Evolutionary conservation across 1,139 yeast genomes (phyloP).

Genomic region (Hansenula lynferdii): DNA sequence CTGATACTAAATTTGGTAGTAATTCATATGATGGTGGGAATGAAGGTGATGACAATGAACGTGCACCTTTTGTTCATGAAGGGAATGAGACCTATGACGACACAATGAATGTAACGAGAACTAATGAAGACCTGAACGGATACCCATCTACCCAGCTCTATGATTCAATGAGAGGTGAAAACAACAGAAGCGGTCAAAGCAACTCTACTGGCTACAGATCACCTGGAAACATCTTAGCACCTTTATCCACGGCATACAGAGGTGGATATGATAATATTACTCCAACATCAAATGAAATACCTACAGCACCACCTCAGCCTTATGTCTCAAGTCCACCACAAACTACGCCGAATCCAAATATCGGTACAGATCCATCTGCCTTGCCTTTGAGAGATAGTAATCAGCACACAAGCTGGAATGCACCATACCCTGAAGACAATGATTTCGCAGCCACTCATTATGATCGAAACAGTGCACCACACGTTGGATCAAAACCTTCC

Average conservation of each 20-base stretch:
- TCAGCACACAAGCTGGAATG: slow-evolving; percentile 3
- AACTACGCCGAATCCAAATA: slow-evolving; percentile 6
- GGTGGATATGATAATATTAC: slow-evolving; percentile 11
- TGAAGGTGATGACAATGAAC: slow-evolving; percentile 25
- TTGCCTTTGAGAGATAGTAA: neutral
- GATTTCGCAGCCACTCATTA: neutral
- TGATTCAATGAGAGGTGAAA: slow-evolving; percentile 14
- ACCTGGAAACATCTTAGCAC: slow-evolving; percentile 12
- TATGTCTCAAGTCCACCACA: too few species aligned
- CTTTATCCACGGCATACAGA: slow-evolving; percentile 16
- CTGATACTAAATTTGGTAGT: slow-evolving; percentile 24
- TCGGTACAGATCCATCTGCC: slow-evolving; percentile 4
- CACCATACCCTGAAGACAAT: slow-evolving; percentile 1
- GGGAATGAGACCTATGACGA: slow-evolving; percentile 25
- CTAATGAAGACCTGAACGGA: slow-evolving; percentile 14
- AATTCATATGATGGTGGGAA: slow-evolving; percentile 18
- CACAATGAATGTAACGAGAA: slow-evolving; percentile 10
- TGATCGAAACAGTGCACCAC: neutral
- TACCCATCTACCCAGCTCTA: slow-evolving; percentile 13
- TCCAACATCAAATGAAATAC: neutral
- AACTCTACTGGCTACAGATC: slow-evolving; percentile 8
- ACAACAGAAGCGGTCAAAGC: slow-evolving; percentile 8
- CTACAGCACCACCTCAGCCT: slow-evolving; percentile 8
- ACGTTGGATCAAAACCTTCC: slow-evolving; percentile 1
- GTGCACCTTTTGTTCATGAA: slow-evolving; percentile 21